Conservation (phyloP, 2,329 filamentous ascomycete species). For the Fusarium sarcochroum region DNA sequence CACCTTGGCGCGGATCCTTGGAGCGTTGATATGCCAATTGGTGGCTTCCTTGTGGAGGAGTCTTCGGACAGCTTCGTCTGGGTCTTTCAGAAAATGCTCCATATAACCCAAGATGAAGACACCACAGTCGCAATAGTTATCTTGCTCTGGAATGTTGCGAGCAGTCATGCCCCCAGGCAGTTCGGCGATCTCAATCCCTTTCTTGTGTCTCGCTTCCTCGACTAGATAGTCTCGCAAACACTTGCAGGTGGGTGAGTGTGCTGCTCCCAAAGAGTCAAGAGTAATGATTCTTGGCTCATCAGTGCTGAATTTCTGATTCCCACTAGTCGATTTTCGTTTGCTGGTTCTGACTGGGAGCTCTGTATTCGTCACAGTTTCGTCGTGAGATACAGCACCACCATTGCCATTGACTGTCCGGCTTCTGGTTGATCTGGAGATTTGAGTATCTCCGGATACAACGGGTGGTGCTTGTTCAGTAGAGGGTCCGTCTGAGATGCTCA, state of each 20-base stretch:
- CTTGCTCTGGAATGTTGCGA: conserved; percentile 81
- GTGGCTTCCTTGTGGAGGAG: conserved; percentile 72
- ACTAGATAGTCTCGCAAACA: conserved; percentile 82
- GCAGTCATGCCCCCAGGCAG: conserved; percentile 72
- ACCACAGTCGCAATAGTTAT: conserved; percentile 91
- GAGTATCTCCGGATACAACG: conserved; percentile 45
- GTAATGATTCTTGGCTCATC: conserved; percentile 81
- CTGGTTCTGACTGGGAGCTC: conserved; percentile 10
- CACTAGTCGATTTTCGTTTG: conserved; percentile 37
- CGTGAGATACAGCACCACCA: conserved; percentile 3
- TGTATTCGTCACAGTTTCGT: conserved; percentile 5
- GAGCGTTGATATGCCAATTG: conserved; percentile 68
- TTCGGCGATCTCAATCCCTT: conserved; percentile 58
- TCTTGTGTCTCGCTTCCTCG: conserved; percentile 78
- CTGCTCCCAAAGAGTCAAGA: conserved; percentile 83
- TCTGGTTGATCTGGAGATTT: conserved; percentile 19
- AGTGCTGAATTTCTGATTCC: conserved; percentile 54
- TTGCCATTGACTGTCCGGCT: conserved; percentile 17
- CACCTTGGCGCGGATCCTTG: conserved; percentile 74
- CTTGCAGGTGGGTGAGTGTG: conserved; percentile 74
- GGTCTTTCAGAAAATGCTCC: conserved; percentile 82
- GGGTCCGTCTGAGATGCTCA: conserved; percentile 25
- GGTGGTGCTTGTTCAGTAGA: conserved; percentile 41
- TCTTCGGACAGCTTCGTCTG: conserved; percentile 76
- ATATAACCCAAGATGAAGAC: conserved; percentile 89